Base-by-base conservation (phyloP, 176 grass and related monocot species). In the Rhipidocladum racemiflorum region DNA sequence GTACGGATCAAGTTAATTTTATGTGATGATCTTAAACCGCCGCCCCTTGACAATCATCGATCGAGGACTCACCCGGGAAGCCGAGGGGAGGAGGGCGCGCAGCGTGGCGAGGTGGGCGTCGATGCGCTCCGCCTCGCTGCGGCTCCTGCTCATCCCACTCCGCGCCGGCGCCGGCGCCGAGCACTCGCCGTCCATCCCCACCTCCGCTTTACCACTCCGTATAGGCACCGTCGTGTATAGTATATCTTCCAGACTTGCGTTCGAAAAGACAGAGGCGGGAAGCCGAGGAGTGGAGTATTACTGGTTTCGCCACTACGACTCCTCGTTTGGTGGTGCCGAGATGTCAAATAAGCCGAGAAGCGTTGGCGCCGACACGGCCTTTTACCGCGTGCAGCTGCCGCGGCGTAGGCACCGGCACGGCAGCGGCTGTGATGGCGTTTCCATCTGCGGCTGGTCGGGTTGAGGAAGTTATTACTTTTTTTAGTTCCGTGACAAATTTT, bases 81-180 rank as follows among this genome's bases (percentile, higher is more conserved):
- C 92, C 20, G 90, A 83, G 30, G 95, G 95, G n/a, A 98, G 69
- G 61, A 98, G 90, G 35, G 84, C 82, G 17, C 95, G 92, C 20
- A 98, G 92, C 46, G 92, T 98, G 79, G 87, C 84, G 46, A 98
- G 95, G 78, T 95, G 95, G 32, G 86, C 72, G 50, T 98, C 95
- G 92, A 98, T 98, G 72, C 95, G 87, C 84, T 97, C 92, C 0
- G 95, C 95, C 70, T 97, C 95, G 66, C 95, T 95, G 84, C 93
- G 95, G 77, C 89, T 95, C 59, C 90, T 86, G 67, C 73, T 83
- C 65, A 84, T 17, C 48, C 40, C 78, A 54, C 70, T 85, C 44
- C 62, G 39, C 73, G 79, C 7, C 30, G 82, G 20, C 0, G n/a
- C 29, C 15, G 75, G 76, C 38, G 78, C 75, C 51, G 77, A 53